Evolutionary conservation across 345 rosid genomes (phyloP).

Genomic region (Salix dunnii): DNA sequence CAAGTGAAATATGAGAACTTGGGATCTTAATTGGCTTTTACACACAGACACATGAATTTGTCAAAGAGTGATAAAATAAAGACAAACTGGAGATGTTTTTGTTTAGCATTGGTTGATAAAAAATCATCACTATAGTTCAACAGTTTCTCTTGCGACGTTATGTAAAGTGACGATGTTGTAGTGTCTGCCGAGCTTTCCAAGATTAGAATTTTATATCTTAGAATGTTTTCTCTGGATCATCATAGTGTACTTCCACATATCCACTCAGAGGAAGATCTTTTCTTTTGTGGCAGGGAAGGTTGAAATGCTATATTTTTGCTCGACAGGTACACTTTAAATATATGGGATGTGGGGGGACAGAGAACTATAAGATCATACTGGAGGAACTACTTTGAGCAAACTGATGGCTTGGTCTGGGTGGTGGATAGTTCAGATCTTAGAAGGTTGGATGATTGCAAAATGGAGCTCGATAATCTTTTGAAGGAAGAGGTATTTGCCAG

Average conservation of each 20-base stretch:
- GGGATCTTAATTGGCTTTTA: too few species aligned
- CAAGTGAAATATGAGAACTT: too few species aligned
- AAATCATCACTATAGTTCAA: not conserved
- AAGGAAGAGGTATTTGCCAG: slow-evolving; percentile 74
- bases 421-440: slow-evolving; percentile 93
- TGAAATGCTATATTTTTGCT: not conserved
- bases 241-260: too few species aligned
- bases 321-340: slow-evolving; percentile 68
- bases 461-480: slow-evolving; percentile 87
- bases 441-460: slow-evolving; percentile 84
- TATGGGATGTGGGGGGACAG: slow-evolving; percentile 98
- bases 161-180: not conserved
- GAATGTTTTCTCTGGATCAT: not conserved
- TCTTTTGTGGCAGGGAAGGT: not conserved
- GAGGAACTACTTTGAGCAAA: slow-evolving; percentile 97
- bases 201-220: slow-evolving; percentile 5
- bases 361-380: slow-evolving; percentile 87
- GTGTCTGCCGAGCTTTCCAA: not conserved
- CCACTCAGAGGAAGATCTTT: too few species aligned
- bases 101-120: too few species aligned
- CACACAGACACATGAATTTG: too few species aligned
- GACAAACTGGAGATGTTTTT: too few species aligned
- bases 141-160: not conserved
- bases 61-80: too few species aligned
- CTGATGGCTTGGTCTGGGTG: slow-evolving; percentile 95